These are phyloP conservation scores for Ulota crispa DNA, from an alignment of 225 moss, liverwort and hornwort genomes.

Conservation along the genomic window DNA sequence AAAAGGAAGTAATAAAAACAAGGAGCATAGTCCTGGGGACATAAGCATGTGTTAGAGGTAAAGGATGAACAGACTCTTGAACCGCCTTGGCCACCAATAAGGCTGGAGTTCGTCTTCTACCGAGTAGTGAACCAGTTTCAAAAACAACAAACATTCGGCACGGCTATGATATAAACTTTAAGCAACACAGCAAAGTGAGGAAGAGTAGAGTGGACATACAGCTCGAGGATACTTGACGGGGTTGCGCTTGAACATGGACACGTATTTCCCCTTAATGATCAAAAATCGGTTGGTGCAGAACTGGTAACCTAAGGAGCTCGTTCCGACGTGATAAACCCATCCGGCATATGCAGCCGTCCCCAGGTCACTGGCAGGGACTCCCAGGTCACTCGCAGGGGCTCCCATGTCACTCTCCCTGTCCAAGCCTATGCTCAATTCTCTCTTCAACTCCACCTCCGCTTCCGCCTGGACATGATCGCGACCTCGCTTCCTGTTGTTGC, in stretches of 20 bases:
- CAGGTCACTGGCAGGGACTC: slow-evolving; percentile 18
- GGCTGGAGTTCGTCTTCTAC: neutral
- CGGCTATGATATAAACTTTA: neutral
- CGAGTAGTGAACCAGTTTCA: neutral
- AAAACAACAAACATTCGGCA: neutral
- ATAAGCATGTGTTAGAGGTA: neutral
- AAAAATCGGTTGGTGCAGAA: slow-evolving; percentile 64
- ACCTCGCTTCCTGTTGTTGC: slow-evolving; percentile 46
- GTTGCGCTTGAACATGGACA: slow-evolving; percentile 76
- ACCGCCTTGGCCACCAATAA: neutral
- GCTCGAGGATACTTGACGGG: slow-evolving; percentile 60
- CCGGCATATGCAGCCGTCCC: slow-evolving; percentile 58
- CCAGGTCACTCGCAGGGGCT: slow-evolving; percentile 21
- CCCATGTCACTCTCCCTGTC: slow-evolving; percentile 32
- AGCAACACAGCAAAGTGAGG: neutral
- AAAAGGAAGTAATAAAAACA: neutral
- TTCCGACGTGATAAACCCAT: slow-evolving; percentile 76
- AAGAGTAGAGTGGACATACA: slow-evolving; percentile 34
- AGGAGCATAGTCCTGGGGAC: neutral
- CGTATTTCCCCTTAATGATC: slow-evolving; percentile 66
- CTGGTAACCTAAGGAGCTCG: slow-evolving; percentile 63
- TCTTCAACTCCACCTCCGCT: slow-evolving; percentile 12
- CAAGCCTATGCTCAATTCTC: slow-evolving; percentile 36
- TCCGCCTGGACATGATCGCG: slow-evolving; percentile 31
- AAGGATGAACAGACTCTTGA: neutral